Base-by-base conservation (phyloP, 495 filamentous ascomycete species). In the Aspergillus sclerotiicarbonarius region DNA sequence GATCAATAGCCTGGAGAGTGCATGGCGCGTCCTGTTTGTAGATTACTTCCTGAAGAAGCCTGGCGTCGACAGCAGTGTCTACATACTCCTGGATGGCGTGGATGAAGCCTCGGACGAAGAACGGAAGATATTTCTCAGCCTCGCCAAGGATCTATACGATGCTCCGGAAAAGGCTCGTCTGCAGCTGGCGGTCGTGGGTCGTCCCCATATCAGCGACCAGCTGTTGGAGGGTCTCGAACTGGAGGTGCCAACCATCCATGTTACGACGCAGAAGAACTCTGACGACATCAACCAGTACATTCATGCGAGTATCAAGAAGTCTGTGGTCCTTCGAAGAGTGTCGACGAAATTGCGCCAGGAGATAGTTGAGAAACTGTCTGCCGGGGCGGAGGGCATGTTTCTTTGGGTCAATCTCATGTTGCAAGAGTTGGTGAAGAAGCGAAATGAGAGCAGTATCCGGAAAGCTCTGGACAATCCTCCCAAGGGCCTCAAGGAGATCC, bases 321-420 rank as follows among this genome's bases (percentile, higher is more conserved):
- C 66, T 0, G 60, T 62, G 33, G 35, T 64, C 1, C 58, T 73
- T 13, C 56, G 57, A 32, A 48, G 58, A 6, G 59, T 58, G 6
- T 57, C 71, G 2, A 41, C 31, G 21, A 56, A 58, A 13, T 47
- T 72, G 31, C 59, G 62, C 33, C n/a, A 56, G 13, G 65, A 72
- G 51, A 66, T 75, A 6, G 55, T 69, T 1, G 54, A 62, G 15
- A 70, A 56, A 19, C 57, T 74, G n/a, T 64, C 59, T 9, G 52
- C 61, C 33, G 63, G 60, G 2, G 71, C 71, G 0, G 58, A 71
- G 44, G 73, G 73, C 10, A 71, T 76, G 63, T 76, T 76, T 56
- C 61, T 74, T 3, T 70, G 70, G 67, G 71, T 68, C 10, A 62
- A 70, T 32, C 60, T 74, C 2, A 73, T 73, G 67, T 31, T 73